phyloP scores from a whole-genome alignment of 1,139 yeast species.

The Geotrichum phurueaensis region DNA sequence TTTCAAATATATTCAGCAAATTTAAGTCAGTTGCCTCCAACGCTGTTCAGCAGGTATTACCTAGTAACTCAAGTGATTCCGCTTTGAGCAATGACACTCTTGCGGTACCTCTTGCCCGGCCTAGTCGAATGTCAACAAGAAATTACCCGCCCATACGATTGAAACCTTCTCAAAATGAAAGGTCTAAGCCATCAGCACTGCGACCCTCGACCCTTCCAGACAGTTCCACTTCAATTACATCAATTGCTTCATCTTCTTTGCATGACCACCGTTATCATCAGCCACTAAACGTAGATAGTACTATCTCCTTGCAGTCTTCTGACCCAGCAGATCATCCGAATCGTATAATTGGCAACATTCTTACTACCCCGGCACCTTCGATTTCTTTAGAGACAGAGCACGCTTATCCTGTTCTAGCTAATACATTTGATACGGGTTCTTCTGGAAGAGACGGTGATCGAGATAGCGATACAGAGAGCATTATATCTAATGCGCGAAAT shows the following conservation, averaged over 20 bases:
- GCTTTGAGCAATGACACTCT: neutral
- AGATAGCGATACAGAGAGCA: constrained; percentile 30
- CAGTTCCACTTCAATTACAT: neutral
- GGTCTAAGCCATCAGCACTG: neutral
- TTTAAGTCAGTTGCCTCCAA: constrained; percentile 30
- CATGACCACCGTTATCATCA: neutral
- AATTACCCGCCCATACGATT: neutral
- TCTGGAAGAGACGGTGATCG: constrained; percentile 25
- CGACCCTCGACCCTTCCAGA: neutral
- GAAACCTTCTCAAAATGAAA: neutral
- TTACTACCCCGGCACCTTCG: neutral
- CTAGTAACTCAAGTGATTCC: constrained; percentile 1
- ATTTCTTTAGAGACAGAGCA: neutral
- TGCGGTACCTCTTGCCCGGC: constrained; percentile 1
- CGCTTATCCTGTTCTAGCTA: neutral
- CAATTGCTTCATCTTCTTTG: neutral
- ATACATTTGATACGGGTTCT: neutral
- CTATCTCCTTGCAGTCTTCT: neutral
- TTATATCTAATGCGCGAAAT: constrained; percentile 25
- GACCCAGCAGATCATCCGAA: neutral
- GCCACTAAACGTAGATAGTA: neutral
- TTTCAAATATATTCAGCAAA: constrained; percentile 26
- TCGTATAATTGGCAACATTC: neutral
- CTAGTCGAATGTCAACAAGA: constrained; percentile 5
- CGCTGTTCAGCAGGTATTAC: constrained; percentile 28